These are phyloP conservation scores for Yarrowia porcina DNA, from an alignment of 805 yeast species.

Conservation along the genomic window DNA sequence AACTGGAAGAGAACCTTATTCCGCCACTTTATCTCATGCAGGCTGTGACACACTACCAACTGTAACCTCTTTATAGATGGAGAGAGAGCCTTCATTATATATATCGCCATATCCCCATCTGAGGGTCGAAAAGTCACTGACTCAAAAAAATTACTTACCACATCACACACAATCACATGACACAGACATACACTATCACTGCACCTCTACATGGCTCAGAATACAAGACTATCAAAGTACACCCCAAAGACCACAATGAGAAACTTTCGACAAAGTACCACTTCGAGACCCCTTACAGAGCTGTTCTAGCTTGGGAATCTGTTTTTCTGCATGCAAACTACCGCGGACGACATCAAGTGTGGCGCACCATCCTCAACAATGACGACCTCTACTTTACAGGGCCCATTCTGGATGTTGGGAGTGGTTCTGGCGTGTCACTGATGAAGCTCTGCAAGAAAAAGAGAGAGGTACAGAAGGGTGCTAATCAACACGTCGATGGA, in stretches of 20 bases:
- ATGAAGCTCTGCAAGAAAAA: conserved; percentile 20
- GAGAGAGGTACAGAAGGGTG: not conserved
- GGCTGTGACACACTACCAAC: not conserved
- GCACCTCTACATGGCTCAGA: conserved; percentile 24
- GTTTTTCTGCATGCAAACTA: conserved; percentile 19
- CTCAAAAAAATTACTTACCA: not conserved
- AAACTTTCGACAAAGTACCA: conserved; percentile 22
- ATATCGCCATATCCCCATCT: not conserved
- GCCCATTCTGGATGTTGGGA: conserved; percentile 11
- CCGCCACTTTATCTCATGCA: conserved; percentile 21
- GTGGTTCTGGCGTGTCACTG: conserved; percentile 5
- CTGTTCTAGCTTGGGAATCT: conserved; percentile 7
- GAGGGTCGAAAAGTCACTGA: not conserved
- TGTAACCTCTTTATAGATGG: not conserved
- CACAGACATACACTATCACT: conserved; percentile 9
- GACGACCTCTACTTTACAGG: not conserved
- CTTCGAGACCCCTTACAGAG: conserved; percentile 14
- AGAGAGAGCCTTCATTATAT: not conserved
- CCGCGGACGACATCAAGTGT: conserved; percentile 8
- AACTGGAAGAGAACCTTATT: not conserved
- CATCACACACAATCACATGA: conserved; percentile 1
- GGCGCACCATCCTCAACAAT: not conserved
- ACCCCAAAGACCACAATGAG: conserved; percentile 13
- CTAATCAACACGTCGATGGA: not conserved
- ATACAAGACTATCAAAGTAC: conserved; percentile 17